These are phyloP conservation scores for Candida morakotiae DNA, from an alignment of 805 yeast genomes.

Conservation along the genomic window DNA sequence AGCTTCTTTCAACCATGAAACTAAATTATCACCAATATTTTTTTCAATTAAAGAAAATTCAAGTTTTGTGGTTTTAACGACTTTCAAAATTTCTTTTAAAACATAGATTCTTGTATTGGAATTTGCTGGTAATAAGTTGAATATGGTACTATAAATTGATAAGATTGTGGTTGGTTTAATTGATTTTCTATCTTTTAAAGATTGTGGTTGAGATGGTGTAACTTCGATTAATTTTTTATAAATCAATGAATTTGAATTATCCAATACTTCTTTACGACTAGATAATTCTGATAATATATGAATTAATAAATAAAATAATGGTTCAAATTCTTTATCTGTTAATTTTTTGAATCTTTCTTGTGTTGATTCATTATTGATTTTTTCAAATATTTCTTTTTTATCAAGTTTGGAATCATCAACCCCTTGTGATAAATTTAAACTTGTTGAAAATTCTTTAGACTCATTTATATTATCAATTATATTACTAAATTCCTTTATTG, in stretches of 20 bases:
- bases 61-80: conserved; percentile 25
- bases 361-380: conserved; percentile 24
- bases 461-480: conserved; percentile 31
- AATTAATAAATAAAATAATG: conserved; percentile 38
- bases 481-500: conserved; percentile 36
- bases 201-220: conserved; percentile 33
- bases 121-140: conserved; percentile 36
- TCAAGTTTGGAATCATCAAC: conserved; percentile 21
- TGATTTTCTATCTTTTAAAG: conserved; percentile 42
- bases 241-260: conserved; percentile 18
- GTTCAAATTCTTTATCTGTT: conserved; percentile 42
- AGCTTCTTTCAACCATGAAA: conserved; percentile 30
- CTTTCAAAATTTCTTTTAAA: conserved; percentile 27
- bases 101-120: conserved; percentile 28
- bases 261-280: conserved; percentile 22
- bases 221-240: conserved; percentile 25
- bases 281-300: conserved; percentile 31
- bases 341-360: conserved; percentile 28
- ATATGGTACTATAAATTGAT: conserved; percentile 36
- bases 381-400: conserved; percentile 23
- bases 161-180: conserved; percentile 38
- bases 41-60: conserved; percentile 30
- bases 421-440: conserved; percentile 11
- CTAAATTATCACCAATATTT: conserved; percentile 34
- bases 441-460: conserved; percentile 22